Base-by-base conservation (phyloP, 495 filamentous ascomycete genomes). In the Talaromyces ruber region DNA sequence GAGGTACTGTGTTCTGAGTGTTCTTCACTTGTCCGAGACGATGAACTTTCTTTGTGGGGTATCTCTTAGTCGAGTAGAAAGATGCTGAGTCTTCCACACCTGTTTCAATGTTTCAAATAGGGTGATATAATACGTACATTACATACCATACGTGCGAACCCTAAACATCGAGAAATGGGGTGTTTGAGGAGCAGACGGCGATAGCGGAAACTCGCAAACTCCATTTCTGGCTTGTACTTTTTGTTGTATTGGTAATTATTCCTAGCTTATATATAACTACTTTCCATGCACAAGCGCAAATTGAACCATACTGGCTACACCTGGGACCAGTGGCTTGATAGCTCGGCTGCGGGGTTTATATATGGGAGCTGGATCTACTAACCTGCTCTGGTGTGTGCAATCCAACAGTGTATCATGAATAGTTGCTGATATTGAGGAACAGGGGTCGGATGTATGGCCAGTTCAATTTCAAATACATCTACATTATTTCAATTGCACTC, bases 311-410 rank as follows among this genome's bases (percentile, higher is more conserved):
- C n/a, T n/a, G n/a, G n/a, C n/a, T n/a, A n/a, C n/a, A n/a, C n/a
- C n/a, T n/a, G n/a, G n/a, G n/a, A n/a, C n/a, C n/a, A n/a, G n/a
- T n/a, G n/a, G n/a, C n/a, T n/a, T n/a, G n/a, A n/a, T n/a, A n/a
- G n/a, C n/a, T n/a, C n/a, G n/a, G n/a, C n/a, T n/a, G n/a, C n/a
- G 4, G 76, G 80, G 11, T 86, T 87, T 64, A 67, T 79, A 0
- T n/a, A 67, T 88, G 0, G 76, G 76, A 21, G 74, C 77, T 5
- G 73, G 77, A 2, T 68, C 76, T 2, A 80, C 79, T 12, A 81
- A 66, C n/a, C 66, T 83, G 6, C 63, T 70, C 34, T 81, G 76
- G 78, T 73, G 28, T 14, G 50, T 28, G 24, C 21, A 28, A 52
- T 22, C 16, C 9, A 7, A 11, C 25, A 7, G 9, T 26, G 6